Evolutionary conservation across 805 yeast species (phyloP), one percentile per base, ranked within the genome.

Genomic region (Myxozyma mucilagina): DNA sequence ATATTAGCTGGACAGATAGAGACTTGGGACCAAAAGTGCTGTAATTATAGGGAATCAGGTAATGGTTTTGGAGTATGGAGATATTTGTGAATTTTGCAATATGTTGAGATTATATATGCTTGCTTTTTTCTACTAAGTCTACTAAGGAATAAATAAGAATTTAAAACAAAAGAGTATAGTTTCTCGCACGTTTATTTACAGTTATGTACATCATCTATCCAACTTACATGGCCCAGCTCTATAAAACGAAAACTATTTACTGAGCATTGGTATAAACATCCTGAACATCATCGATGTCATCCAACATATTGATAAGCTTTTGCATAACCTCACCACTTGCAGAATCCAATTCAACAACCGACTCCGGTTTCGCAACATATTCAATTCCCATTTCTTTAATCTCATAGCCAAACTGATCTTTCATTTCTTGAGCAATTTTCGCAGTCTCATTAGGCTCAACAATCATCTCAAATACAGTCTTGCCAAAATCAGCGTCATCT

Each of bases 221-320:
- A n/a, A 41, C 18, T 20, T 41, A 6, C 9, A 41, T 41, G 18
- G 10, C 14, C 2, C 29, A 2, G 18, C 14, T 41, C 10, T 41
- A 2, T 16, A 2, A 41, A 41, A n/a, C 5, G 18, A 13, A 14
- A 10, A 9, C 4, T n/a, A 10, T 4, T 47, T 49, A 63, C 42
- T 54, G 59, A 16, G 67, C 70, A 38, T 90, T 93, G 35, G 89
- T 82, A 75, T 89, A 89, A 61, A 89, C 84, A 64, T 84, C 90
- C 6, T 90, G 84, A 20, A 93, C 89, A 68, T 94, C 98, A 53
- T 87, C 90, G n/a, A 90, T 76, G 38, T 86, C 90, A 56, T 90
- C 96, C 49, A 93, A 76, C 51, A 79, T 78, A 24, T 73, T 76
- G 38, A 87, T 72, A 39, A 91, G 83, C 69, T 84, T 87, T 14